Percentiles rank a stretch among this genome's conserved stretches.
Conservation (phyloP, 495 filamentous ascomycete genomes). For the Delitschia confertaspora region DNA sequence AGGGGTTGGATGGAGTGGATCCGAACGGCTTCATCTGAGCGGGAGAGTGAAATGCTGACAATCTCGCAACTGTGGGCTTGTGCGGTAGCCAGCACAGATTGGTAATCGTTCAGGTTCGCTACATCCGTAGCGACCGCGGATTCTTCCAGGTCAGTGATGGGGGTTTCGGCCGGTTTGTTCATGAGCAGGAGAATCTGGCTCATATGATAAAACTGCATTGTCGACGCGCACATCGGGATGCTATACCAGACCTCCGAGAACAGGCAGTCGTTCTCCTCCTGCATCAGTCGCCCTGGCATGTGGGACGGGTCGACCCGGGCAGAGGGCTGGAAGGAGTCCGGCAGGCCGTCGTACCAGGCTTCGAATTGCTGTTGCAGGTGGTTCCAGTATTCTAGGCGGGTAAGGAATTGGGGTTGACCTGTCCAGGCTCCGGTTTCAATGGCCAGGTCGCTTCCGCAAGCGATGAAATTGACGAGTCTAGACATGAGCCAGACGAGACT, state of each 20-base stretch:
- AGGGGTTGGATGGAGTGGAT: conserved; percentile 55
- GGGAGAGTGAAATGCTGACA: conserved; percentile 42
- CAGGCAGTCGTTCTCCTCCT: conserved; percentile 33
- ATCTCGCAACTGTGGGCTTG: conserved; percentile 44
- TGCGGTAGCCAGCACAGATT: conserved; percentile 45
- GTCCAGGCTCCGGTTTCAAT: conserved; percentile 33
- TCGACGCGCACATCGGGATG: conserved; percentile 53
- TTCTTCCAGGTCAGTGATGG: too few species aligned
- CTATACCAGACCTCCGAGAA: conserved; percentile 56
- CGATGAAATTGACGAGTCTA: conserved; percentile 55
- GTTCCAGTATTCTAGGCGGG: conserved; percentile 48
- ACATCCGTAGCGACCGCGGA: conserved; percentile 43
- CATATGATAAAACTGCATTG: conserved; percentile 60
- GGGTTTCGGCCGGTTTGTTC: conserved; percentile 53
- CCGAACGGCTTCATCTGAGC: conserved; percentile 45
- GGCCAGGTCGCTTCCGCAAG: conserved; percentile 43
- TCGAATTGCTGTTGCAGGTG: conserved; percentile 42
- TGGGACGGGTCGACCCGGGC: conserved; percentile 32
- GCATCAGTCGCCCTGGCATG: conserved; percentile 9
- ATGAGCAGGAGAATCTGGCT: conserved; percentile 52
- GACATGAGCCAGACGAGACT: conserved; percentile 54
- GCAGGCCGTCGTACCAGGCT: conserved; percentile 50
- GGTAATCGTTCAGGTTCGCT: conserved; percentile 45
- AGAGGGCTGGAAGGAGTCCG: conserved; percentile 48
- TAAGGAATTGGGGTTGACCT: conserved; percentile 46